Conservation (phyloP, 2,329 filamentous ascomycete genomes). For the Colletotrichum aenigma region DNA sequence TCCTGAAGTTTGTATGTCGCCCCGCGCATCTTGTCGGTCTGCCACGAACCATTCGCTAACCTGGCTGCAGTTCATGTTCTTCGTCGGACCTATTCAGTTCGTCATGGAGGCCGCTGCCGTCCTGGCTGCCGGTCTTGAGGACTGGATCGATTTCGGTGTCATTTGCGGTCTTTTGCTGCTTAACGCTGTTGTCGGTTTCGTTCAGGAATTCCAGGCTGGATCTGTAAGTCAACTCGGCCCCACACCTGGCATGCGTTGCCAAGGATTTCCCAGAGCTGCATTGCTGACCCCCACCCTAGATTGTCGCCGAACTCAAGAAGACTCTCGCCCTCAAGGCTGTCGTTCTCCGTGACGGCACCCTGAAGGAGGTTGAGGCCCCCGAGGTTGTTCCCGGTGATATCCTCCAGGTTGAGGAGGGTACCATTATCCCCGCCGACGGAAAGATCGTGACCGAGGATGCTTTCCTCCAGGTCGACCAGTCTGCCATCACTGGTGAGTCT, state of each 20-base stretch:
- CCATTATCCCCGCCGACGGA: conserved; percentile 89
- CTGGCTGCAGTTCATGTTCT: conserved; percentile 61
- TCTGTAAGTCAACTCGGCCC: conserved; percentile 42
- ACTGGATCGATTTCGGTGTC: conserved; percentile 94
- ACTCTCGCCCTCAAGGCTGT: conserved; percentile 87
- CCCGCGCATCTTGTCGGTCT: neutral
- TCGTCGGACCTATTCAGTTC: conserved; percentile 89
- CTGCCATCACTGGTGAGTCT: conserved; percentile 89
- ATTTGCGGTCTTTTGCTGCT: conserved; percentile 84
- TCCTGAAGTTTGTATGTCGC: conserved; percentile 74
- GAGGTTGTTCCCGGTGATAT: conserved; percentile 91
- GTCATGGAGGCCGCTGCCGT: conserved; percentile 89
- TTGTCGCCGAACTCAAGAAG: conserved; percentile 91
- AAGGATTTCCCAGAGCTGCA: neutral
- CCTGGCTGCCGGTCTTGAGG: conserved; percentile 81
- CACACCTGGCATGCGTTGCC: conserved; percentile 16
- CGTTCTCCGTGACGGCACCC: conserved; percentile 79
- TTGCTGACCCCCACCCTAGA: conserved; percentile 36
- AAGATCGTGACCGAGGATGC: conserved; percentile 83
- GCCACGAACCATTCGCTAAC: neutral
- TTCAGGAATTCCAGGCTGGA: conserved; percentile 89
- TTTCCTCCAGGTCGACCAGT: conserved; percentile 91
- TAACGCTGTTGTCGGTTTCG: conserved; percentile 85
- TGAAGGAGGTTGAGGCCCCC: conserved; percentile 80
- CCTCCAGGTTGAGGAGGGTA: conserved; percentile 88